Conservation (phyloP, 2,329 filamentous ascomycete genomes). For the Penicillium frequentans region DNA sequence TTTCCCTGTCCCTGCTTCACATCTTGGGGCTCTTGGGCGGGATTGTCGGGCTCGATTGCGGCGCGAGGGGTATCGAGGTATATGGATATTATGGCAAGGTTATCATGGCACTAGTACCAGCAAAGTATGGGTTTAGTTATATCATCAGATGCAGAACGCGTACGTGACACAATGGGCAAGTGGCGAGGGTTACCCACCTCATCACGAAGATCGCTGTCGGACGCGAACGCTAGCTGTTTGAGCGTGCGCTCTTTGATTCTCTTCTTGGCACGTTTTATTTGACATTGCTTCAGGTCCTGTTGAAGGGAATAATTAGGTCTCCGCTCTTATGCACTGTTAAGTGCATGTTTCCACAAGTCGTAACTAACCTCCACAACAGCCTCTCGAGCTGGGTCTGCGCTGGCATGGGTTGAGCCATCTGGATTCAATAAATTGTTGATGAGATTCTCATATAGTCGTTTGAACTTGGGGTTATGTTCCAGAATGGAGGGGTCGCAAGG, state of each 20-base stretch:
- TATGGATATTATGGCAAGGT: conserved; percentile 36
- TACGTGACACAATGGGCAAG: neutral
- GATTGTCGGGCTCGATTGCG: conserved; percentile 19
- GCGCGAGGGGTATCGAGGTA: conserved; percentile 34
- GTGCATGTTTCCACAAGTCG: neutral
- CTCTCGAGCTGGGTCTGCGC: conserved; percentile 31
- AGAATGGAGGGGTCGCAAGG: conserved; percentile 42
- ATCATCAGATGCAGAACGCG: neutral
- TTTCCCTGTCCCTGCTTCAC: neutral
- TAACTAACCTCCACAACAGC: conserved; percentile 34
- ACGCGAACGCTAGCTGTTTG: conserved; percentile 33
- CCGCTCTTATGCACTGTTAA: neutral
- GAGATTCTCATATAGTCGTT: conserved; percentile 41
- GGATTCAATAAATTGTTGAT: conserved; percentile 38
- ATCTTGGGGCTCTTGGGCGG: conserved; percentile 7
- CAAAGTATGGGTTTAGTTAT: neutral
- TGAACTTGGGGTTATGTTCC: conserved; percentile 43
- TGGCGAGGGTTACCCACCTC: conserved; percentile 28
- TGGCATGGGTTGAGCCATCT: conserved; percentile 41
- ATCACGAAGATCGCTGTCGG: conserved; percentile 32
- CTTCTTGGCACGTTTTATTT: conserved; percentile 33
- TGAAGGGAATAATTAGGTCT: neutral
- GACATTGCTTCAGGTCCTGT: conserved; percentile 38
- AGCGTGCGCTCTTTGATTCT: conserved; percentile 34
- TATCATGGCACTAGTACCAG: conserved; percentile 32